Base-by-base conservation (phyloP, 176 grass and related monocot species). In the Tillandsia leiboldiana region DNA sequence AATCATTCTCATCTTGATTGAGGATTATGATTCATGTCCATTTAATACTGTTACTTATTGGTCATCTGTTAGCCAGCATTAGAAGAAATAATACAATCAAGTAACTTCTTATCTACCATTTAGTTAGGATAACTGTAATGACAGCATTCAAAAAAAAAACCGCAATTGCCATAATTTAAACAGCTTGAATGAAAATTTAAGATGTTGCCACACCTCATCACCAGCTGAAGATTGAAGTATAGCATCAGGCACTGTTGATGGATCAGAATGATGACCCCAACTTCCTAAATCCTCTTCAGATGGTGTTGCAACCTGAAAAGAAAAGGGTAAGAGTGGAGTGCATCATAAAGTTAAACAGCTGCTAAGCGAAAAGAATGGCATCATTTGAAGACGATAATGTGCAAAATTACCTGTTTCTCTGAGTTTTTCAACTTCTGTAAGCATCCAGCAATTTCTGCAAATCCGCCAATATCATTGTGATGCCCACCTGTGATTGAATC, bases 241-340 rank as follows among this genome's bases (percentile, higher is more conserved):
- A 81, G 69, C 82, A 89, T 99, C 90, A 68, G 89, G 90, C 72
- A 93, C 77, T 17, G 87, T 90, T 82, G 80, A 81, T 72, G 94
- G 79, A 68, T 84, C 78, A 69, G 72, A 85, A 74, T 99, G 94
- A 90, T 99, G 87, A 11, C 90, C 90, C 90, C 87, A 99, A 81
- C 84, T 90, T 72, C 85, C 70, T 66, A 99, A 70, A 83, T 93
- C 90, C 82, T 99, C 90, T 87, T 99, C 90, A 76, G 90, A 83
- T 65, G 94, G 90, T 53, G 49, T 90, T 83, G 85, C 94, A 77
- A 99, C 79, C 94, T 99, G 74, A 82, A 75, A 82, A 71, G 70
- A 8, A 53, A 61, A 3, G 11, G 33, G 4, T n/a, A 78, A n/a
- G n/a, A n/a, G 72, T 13, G 9, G 67, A 79, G 79, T 27, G 54